A percentile compares a stretch with the other conserved stretches of the same genome.
Conservation (phyloP, 2,329 filamentous ascomycete species). For the Trichoderma sp. region DNA sequence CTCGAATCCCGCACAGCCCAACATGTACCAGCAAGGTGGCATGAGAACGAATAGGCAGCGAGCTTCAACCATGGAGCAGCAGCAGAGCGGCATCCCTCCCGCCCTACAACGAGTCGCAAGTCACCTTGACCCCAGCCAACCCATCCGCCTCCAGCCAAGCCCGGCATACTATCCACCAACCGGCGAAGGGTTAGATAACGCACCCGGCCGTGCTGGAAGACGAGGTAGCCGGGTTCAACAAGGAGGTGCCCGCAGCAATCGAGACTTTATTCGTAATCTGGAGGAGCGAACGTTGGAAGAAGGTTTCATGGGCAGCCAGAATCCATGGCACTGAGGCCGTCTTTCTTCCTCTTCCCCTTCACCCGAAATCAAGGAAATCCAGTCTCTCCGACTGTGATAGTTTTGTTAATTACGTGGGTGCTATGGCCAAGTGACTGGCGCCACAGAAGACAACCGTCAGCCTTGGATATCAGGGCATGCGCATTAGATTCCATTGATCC, state of each 20-base stretch:
- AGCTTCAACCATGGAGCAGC: conserved; percentile 94
- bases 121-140: conserved; percentile 90
- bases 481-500: background rate
- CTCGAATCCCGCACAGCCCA: conserved; percentile 47
- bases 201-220: conserved; percentile 58
- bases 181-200: conserved; percentile 68
- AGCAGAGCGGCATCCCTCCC: conserved; percentile 86
- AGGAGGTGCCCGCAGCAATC: conserved; percentile 54
- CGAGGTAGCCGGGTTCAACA: conserved; percentile 71
- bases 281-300: conserved; percentile 94
- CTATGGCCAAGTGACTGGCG: background rate
- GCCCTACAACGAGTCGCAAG: conserved; percentile 93
- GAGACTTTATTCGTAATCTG: conserved; percentile 91
- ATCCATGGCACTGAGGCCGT: conserved; percentile 61
- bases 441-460: background rate
- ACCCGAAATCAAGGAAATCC: background rate
- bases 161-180: conserved; percentile 96
- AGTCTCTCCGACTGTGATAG: background rate
- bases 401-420: background rate
- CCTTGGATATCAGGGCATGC: background rate
- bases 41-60: conserved; percentile 77
- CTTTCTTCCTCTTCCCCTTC: background rate
- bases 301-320: conserved; percentile 71
- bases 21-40: conserved; percentile 61
- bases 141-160: conserved; percentile 90